A percentile compares a stretch with the other conserved stretches of the same genome.
Evolutionary conservation across 2,329 filamentous ascomycete genomes (phyloP).

Genomic region (Aspergillus ruber): DNA sequence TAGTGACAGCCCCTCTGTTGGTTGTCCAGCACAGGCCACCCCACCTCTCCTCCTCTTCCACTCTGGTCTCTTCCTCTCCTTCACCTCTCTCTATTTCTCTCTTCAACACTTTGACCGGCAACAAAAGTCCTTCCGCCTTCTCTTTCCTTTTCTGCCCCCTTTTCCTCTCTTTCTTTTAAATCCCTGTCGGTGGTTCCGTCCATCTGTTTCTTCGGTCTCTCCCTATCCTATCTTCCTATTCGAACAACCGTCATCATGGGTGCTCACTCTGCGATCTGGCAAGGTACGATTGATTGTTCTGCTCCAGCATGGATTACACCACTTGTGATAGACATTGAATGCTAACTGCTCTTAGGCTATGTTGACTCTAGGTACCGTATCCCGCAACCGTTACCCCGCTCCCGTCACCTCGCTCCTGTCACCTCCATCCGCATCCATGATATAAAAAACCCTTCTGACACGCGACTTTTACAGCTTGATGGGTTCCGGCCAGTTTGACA

Average conservation of each 20-base stretch:
- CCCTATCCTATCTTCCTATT: constrained; percentile 6
- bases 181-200: background rate
- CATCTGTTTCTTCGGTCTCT: background rate
- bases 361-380: constrained; percentile 54
- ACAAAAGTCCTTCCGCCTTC: constrained; percentile 5
- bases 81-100: constrained; percentile 5
- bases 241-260: constrained; percentile 22
- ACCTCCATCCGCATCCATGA: constrained; percentile 4
- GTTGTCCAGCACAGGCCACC: constrained; percentile 15
- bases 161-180: constrained; percentile 1
- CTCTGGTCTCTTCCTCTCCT: constrained; percentile 2
- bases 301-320: background rate
- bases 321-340: background rate
- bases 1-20: constrained; percentile 4
- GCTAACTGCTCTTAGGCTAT: constrained; percentile 44
- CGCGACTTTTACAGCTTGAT: constrained; percentile 58
- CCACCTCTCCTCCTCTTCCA: constrained; percentile 9
- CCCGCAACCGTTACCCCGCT: constrained; percentile 7
- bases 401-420: constrained; percentile 6
- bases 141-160: constrained; percentile 3
- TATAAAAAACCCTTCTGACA: constrained; percentile 5
- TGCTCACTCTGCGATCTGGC: constrained; percentile 32
- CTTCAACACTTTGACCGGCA: constrained; percentile 2
- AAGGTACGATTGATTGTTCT: constrained; percentile 19
- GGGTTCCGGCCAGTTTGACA: constrained; percentile 70